Evolutionary conservation across 2,329 filamentous ascomycete species (phyloP), one percentile per base, ranked within the genome.

Genomic region (Tolypocladium inflatum): DNA sequence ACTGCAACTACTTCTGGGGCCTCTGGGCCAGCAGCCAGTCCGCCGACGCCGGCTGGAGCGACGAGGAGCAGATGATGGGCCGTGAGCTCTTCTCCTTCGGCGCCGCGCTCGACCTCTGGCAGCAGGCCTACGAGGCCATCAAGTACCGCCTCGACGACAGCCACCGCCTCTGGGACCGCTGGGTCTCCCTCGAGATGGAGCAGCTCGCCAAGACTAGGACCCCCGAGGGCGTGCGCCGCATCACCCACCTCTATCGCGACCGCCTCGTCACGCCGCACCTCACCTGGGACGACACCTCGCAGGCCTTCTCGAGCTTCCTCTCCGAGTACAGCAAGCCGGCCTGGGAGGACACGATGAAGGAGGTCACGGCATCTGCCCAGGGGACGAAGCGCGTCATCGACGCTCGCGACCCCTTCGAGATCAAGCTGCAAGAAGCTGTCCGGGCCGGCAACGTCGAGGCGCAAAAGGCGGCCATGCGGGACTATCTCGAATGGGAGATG

Each of bases 401-500:
- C 17, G 74, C 81, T 50, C 86, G 90, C 60, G 87, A 90, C 63
- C 73, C 80, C 4, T 85, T 85, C 67, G 90, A 95, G 70, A 74
- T 85, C 61, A 84, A 82, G 61, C 74, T 94, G 26, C 78, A 79
- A 56, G 78, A 80, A 60, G 86, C 87, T 8, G 70, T 74, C 19
- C 77, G 83, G 57, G 73, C 79, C 9, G 79, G 77, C 58, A 82
- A 90, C 63, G 70, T 74, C 35, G 80, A 82, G 13, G 77, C 77
- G 4, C 78, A 88, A 58, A 78, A 78, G 64, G 64, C 71, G 23
- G 70, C 73, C 50, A 77, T 86, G 74, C 73, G 71, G 5, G 83
- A 88, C 57, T 99, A 99, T 66, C 77, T 97, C 21, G 86, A 90
- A 57, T 97, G 90, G 89, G 94, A 99, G 76, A 81, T 87, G 66